Percentiles rank a stretch among this genome's conserved stretches.
These are phyloP conservation scores for Pontederia paniculata DNA, from an alignment of 176 grass and related monocot genomes.

Conservation along the genomic window DNA sequence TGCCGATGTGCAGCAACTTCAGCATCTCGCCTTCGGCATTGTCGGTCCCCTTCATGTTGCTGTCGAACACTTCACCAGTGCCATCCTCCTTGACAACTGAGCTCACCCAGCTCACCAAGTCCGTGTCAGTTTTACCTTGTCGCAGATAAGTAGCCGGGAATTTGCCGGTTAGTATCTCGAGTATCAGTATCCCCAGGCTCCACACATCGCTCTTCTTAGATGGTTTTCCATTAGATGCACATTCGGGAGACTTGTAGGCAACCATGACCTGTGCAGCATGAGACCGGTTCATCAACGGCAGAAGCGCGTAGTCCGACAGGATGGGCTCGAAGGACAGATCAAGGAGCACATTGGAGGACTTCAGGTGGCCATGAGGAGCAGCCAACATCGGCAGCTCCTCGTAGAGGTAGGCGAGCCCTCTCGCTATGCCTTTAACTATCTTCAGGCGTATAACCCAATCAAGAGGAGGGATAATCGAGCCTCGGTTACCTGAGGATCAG, in stretches of 20 bases:
- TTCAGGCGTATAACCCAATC: slow-evolving; percentile 64
- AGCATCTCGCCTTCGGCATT: slow-evolving; percentile 67
- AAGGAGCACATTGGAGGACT: slow-evolving; percentile 86
- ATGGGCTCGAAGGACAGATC: slow-evolving; percentile 31
- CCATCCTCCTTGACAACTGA: slow-evolving; percentile 67
- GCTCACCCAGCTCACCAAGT: slow-evolving; percentile 70
- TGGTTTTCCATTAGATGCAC: slow-evolving; percentile 27
- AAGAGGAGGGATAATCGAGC: slow-evolving; percentile 35
- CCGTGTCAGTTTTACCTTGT: slow-evolving; percentile 29
- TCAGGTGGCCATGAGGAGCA: slow-evolving; percentile 84
- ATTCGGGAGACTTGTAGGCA: slow-evolving; percentile 89
- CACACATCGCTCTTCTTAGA: slow-evolving; percentile 82
- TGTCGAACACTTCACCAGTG: slow-evolving; percentile 61
- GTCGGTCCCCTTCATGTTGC: slow-evolving; percentile 36
- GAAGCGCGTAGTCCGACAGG: slow-evolving; percentile 70
- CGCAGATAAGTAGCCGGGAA: slow-evolving; percentile 64
- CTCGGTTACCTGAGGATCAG: slow-evolving; percentile 25
- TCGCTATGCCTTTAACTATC: slow-evolving; percentile 74
- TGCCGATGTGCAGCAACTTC: slow-evolving; percentile 63
- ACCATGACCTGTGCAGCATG: slow-evolving; percentile 73
- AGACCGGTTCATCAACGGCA: slow-evolving; percentile 45
- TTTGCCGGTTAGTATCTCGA: slow-evolving; percentile 70
- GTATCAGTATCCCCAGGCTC: slow-evolving; percentile 75
- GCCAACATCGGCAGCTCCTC: slow-evolving; percentile 77
- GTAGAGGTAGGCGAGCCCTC: slow-evolving; percentile 70